A percentile compares a stretch with the other conserved stretches of the same genome.
Conservation (phyloP, 1,139 yeast genomes). For the Saccharomycopsis phalli region DNA sequence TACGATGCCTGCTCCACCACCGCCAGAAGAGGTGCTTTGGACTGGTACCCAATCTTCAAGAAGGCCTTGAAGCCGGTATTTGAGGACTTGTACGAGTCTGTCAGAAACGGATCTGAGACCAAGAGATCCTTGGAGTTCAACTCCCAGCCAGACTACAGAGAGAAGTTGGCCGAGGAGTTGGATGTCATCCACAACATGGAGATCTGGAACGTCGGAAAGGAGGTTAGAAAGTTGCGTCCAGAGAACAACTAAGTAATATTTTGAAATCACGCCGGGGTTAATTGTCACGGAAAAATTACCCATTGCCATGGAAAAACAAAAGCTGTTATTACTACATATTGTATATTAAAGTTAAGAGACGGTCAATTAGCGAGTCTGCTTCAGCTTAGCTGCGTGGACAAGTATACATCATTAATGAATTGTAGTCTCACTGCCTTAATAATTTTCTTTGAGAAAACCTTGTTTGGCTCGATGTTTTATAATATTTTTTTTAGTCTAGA, state of each 20-base stretch:
- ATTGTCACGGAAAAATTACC: slow-evolving; percentile 10
- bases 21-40: slow-evolving; percentile 99
- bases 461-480: too few relatives aligned
- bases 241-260: slow-evolving; percentile 70
- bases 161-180: slow-evolving; percentile 88
- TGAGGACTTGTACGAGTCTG: slow-evolving; percentile 90
- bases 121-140: slow-evolving; percentile 96
- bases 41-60: slow-evolving; percentile 99
- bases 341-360: slow-evolving; percentile 4
- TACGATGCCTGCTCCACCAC: slow-evolving; percentile 99
- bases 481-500: too few relatives aligned
- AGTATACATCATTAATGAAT: too few relatives aligned
- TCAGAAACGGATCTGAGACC: slow-evolving; percentile 94
- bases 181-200: slow-evolving; percentile 91
- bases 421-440: too few relatives aligned
- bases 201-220: slow-evolving; percentile 99
- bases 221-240: slow-evolving; percentile 98
- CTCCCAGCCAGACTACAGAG: slow-evolving; percentile 97
- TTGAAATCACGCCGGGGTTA: background rate
- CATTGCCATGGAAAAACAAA: background rate
- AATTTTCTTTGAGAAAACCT: too few relatives aligned
- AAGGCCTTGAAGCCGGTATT: slow-evolving; percentile 98
- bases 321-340: background rate
- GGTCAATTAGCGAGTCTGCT: slow-evolving; percentile 7
- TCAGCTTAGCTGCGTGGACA: too few relatives aligned